Evolutionary conservation across 1,284 basidiomycete genomes (phyloP).

Genomic region (Moniliophthora roreri): DNA sequence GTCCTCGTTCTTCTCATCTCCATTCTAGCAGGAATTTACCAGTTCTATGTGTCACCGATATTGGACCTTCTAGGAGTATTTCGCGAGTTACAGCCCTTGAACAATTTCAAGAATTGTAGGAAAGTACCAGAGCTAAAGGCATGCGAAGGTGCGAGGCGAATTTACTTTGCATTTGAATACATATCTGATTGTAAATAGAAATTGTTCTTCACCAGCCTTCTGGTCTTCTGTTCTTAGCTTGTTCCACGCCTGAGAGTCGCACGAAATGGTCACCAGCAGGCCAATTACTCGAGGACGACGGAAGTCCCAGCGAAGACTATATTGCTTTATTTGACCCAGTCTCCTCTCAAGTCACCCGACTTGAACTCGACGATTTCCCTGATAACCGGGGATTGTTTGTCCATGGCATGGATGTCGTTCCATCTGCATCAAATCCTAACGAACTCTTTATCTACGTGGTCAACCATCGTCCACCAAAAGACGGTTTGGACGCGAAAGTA

Average conservation of each 20-base stretch:
- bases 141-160: conserved; percentile 55
- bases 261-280: conserved; percentile 56
- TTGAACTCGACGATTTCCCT: conserved; percentile 42
- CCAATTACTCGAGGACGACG: conserved; percentile 43
- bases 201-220: conserved; percentile 53
- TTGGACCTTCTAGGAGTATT: conserved; percentile 42
- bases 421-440: conserved; percentile 45
- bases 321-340: conserved; percentile 61
- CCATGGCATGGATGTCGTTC: conserved; percentile 75
- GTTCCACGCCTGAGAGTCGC: conserved; percentile 55
- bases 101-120: conserved; percentile 44
- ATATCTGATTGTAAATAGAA: too few species aligned
- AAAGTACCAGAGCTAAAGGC: conserved; percentile 53
- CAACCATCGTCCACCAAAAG: conserved; percentile 58
- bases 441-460: conserved; percentile 65
- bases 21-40: conserved; percentile 30
- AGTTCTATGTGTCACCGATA: conserved; percentile 40
- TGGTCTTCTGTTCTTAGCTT: conserved; percentile 69
- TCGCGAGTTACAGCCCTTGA: conserved; percentile 40
- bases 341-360: conserved; percentile 44
- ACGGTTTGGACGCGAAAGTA: conserved; percentile 27
- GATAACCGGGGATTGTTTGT: conserved; percentile 48
- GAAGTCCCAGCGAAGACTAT: conserved; percentile 48
- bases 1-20: too few species aligned
- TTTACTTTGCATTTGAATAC: too few species aligned